phyloP scores from a whole-genome alignment of 2,329 filamentous ascomycete species.

The Xylariomycetidae sp. region DNA sequence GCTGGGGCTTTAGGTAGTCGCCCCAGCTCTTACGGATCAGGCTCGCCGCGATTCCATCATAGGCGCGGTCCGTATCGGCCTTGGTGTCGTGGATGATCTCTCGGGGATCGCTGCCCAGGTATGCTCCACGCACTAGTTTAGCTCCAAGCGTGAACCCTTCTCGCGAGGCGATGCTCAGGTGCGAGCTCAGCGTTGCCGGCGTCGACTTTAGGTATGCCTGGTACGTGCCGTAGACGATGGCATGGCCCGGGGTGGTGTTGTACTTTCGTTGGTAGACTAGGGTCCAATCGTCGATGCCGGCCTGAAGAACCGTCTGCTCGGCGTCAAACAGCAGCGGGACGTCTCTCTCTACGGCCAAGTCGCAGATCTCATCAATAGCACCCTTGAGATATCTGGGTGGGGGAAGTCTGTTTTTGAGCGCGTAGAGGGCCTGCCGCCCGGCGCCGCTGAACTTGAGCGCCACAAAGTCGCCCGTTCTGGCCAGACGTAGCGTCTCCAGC shows the following conservation, averaged over 20 bases:
- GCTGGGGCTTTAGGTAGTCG: conserved; percentile 41
- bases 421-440: conserved; percentile 65
- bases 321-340: conserved; percentile 79
- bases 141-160: conserved; percentile 65
- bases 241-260: conserved; percentile 57
- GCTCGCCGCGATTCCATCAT: conserved; percentile 65
- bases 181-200: conserved; percentile 50
- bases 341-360: conserved; percentile 62
- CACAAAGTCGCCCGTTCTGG: conserved; percentile 64
- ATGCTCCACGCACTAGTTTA: conserved; percentile 73
- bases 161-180: conserved; percentile 54
- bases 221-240: conserved; percentile 76
- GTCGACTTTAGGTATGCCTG: conserved; percentile 70
- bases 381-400: conserved; percentile 61
- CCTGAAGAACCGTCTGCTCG: conserved; percentile 75
- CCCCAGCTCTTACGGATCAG: conserved; percentile 63
- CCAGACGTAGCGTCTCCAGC: conserved; percentile 67
- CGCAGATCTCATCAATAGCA: conserved; percentile 71
- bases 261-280: conserved; percentile 71
- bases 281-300: conserved; percentile 77
- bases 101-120: conserved; percentile 65
- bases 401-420: conserved; percentile 57
- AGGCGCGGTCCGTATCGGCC: conserved; percentile 64
- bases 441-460: conserved; percentile 79
- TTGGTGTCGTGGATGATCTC: conserved; percentile 69